Percentiles rank a stretch among this genome's conserved stretches.
Evolutionary conservation across 1,284 basidiomycete genomes (phyloP).

Genomic region (Boletus semigastroideus): DNA sequence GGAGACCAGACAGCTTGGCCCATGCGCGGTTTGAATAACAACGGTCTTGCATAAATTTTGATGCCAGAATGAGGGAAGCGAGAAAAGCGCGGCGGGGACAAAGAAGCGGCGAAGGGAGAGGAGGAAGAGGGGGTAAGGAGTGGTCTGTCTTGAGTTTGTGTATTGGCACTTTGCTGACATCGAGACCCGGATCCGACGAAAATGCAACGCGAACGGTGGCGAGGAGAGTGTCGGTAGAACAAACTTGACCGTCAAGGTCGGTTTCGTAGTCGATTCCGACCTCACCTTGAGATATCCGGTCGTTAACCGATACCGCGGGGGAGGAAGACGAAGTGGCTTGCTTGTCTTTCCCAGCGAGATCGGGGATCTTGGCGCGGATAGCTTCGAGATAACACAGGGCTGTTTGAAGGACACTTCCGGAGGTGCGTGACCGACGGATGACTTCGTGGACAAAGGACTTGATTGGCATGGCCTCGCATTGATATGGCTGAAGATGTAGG

Average conservation of each 20-base stretch:
- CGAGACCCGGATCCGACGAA: conserved; percentile 2
- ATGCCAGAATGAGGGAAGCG: conserved; percentile 83
- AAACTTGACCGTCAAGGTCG: conserved; percentile 5
- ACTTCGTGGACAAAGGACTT: conserved; percentile 77
- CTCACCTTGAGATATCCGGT: conserved; percentile 47
- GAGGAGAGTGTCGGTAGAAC: conserved; percentile 18
- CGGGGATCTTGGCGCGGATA: conserved; percentile 62
- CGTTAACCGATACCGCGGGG: conserved; percentile 43
- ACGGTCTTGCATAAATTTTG: conserved; percentile 91
- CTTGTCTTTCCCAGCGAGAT: conserved; percentile 53
- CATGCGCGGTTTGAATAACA: conserved; percentile 92
- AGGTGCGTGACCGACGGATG: conserved; percentile 71
- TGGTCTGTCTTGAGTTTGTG: conserved; percentile 21
- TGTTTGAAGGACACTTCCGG: conserved; percentile 72
- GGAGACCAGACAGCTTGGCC: conserved; percentile 82
- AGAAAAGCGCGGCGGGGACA: conserved; percentile 89
- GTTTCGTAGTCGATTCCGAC: conserved; percentile 33
- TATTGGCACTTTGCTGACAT: conserved; percentile 17
- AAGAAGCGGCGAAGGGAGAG: conserved; percentile 74
- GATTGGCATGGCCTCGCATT: conserved; percentile 51
- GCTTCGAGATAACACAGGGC: conserved; percentile 79
- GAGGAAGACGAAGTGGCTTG: conserved; percentile 38
- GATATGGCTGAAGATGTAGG: conserved; percentile 18
- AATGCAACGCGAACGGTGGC: conserved; percentile 39
- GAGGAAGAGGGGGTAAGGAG: conserved; percentile 38